Evolutionary conservation across 2,329 filamentous ascomycete genomes (phyloP).

Genomic region (Bipolaris victoriae): DNA sequence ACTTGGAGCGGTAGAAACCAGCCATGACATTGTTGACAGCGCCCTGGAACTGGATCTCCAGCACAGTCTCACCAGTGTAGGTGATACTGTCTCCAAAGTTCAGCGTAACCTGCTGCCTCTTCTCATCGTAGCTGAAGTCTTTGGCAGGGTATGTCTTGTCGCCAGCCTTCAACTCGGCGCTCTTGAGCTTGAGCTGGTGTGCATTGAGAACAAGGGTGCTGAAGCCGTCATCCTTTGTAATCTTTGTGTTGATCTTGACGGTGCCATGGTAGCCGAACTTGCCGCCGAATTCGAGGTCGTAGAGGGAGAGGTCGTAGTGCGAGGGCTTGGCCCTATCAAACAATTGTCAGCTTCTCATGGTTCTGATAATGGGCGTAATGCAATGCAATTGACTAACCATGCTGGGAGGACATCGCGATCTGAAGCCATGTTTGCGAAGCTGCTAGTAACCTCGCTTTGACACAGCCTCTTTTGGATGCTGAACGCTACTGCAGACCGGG

Average conservation of each 20-base stretch:
- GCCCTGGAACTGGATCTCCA: constrained; percentile 78
- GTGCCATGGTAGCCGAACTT: constrained; percentile 84
- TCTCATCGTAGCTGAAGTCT: constrained; percentile 78
- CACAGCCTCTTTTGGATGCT: constrained; percentile 37
- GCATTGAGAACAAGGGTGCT: constrained; percentile 84
- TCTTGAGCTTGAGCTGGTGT: constrained; percentile 78
- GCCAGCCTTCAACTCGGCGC: constrained; percentile 66
- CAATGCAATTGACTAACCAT: constrained; percentile 42
- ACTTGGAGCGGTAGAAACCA: constrained; percentile 92
- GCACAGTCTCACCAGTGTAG: constrained; percentile 66
- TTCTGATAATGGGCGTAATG: background rate
- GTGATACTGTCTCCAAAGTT: constrained; percentile 75
- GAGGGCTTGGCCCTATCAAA: constrained; percentile 71
- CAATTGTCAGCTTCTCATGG: constrained; percentile 21
- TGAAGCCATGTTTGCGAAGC: constrained; percentile 51
- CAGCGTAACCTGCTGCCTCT: constrained; percentile 82
- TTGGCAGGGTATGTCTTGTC: constrained; percentile 65
- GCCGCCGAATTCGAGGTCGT: constrained; percentile 73
- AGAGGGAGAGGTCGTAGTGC: constrained; percentile 85
- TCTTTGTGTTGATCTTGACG: constrained; percentile 77
- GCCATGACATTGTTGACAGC: constrained; percentile 86
- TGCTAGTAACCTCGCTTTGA: constrained; percentile 41
- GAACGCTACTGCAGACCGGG: constrained; percentile 24
- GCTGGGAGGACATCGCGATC: constrained; percentile 56
- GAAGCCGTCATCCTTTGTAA: constrained; percentile 67